Evolutionary conservation across 805 yeast genomes (phyloP), one percentile per base, ranked within the genome.

Genomic region (Candida chauliodis): DNA sequence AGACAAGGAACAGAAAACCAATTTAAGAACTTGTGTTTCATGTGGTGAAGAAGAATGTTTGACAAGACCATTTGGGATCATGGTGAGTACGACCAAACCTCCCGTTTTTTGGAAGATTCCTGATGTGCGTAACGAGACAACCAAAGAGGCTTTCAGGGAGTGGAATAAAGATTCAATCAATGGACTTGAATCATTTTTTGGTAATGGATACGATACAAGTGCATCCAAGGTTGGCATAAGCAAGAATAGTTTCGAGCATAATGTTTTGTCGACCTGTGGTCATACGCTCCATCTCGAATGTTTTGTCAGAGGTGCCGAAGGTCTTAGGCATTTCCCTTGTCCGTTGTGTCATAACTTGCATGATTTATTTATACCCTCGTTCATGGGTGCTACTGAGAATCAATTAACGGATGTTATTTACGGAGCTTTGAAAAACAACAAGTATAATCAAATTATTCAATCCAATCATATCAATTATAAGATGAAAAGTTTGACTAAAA

Each of bases 41-140:
- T 81, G 88, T 56, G 83, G 79, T 45, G 77, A 75, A 41, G 63
- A 69, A 1, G 76, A 72, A 33, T 62, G 66, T 16, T 36, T 47
- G 9, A 59, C 67, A 11, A 74, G 74, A 23, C 43, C 75, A 0
- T 75, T 83, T 55, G 85, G 85, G 8, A 55, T 79, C n/a, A 80
- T 87, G 1, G 71, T 74, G 3, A 68, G 71, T 22, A 64, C 69
- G 10, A 62, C 71, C 2, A 58, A 59, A 13, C 60, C 80, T 0
- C 69, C 80, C 0, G 55, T 65, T 0, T 72, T 78, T 37, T 75
- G 84, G 75, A 63, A 61, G 30, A 40, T 75, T 10, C 76, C 76
- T 2, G 38, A 25, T 5, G 44, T 46, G 5, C 47, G 47, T 14
- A 24, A 32, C 32, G 49, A 38, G 1, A 40, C 43, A 40, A 20